Percentiles rank a stretch among this genome's conserved stretches.
Evolutionary conservation across 2,329 filamentous ascomycete species (phyloP).

Genomic region (Penicillium sp.): DNA sequence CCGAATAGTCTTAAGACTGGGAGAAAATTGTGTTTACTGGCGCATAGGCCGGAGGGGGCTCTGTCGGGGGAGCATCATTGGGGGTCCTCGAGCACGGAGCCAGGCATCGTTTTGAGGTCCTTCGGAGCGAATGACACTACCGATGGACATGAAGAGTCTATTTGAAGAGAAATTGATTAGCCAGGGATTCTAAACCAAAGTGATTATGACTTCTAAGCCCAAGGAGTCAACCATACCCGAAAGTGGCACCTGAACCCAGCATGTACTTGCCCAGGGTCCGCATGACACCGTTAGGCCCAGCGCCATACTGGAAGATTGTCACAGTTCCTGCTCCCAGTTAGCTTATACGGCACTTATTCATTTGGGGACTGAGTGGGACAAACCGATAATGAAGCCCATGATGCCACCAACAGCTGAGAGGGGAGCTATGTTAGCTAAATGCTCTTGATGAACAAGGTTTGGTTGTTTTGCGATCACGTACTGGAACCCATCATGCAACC

Average conservation of each 20-base stretch:
- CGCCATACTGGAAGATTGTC: constrained; percentile 93
- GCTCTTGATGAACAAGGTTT: constrained; percentile 1
- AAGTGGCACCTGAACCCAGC: constrained; percentile 90
- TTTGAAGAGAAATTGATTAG: constrained; percentile 2
- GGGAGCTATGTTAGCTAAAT: constrained; percentile 19
- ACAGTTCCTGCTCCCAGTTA: constrained; percentile 65
- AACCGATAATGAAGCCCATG: constrained; percentile 98
- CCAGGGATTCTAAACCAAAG: neutral
- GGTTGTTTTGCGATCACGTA: constrained; percentile 56
- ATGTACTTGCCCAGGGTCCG: constrained; percentile 95
- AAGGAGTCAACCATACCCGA: constrained; percentile 65
- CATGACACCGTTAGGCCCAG: constrained; percentile 90
- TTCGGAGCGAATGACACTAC: constrained; percentile 92
- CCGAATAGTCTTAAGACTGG: constrained; percentile 12
- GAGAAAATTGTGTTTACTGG: constrained; percentile 27
- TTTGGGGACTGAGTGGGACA: constrained; percentile 21
- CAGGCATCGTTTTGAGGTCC: constrained; percentile 76
- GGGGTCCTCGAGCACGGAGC: constrained; percentile 68
- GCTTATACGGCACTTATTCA: neutral
- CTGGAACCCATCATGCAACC: constrained; percentile 97
- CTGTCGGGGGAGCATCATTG: constrained; percentile 64
- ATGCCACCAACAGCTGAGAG: constrained; percentile 82
- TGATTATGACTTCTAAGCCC: neutral
- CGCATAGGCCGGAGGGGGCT: constrained; percentile 34
- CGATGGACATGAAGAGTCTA: constrained; percentile 97